phyloP scores from a whole-genome alignment of 2,329 filamentous ascomycete genomes.

The Colletotrichum camelliae region DNA sequence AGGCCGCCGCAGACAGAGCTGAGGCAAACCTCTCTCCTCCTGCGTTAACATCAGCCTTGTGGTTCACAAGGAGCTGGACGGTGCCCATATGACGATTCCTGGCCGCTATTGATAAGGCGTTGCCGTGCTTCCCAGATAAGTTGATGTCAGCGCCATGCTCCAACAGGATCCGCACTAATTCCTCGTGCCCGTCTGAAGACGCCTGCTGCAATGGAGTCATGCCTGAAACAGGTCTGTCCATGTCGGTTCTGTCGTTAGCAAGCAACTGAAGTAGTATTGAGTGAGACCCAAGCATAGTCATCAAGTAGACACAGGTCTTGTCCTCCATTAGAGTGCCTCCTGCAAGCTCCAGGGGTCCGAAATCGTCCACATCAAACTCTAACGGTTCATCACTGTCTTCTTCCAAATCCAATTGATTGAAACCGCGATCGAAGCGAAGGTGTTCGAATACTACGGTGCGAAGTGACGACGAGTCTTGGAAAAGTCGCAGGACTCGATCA shows the following conservation, averaged over 20 bases:
- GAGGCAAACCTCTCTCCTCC: background rate
- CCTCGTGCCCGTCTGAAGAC: background rate
- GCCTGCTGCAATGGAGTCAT: background rate
- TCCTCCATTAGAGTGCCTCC: background rate
- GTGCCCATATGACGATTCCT: background rate
- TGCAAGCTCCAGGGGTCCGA: background rate
- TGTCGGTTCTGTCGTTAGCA: background rate
- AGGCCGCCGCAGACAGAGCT: background rate
- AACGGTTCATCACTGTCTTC: background rate
- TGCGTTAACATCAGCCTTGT: background rate
- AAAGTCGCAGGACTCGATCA: background rate
- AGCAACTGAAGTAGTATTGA: background rate
- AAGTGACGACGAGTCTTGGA: background rate
- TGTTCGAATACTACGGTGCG: background rate
- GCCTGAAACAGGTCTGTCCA: background rate
- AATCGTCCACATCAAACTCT: background rate
- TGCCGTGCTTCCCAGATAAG: background rate
- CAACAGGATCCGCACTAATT: background rate
- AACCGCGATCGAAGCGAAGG: background rate
- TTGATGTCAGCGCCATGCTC: background rate
- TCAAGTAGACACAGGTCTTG: background rate
- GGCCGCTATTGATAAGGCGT: background rate
- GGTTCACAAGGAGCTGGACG: background rate
- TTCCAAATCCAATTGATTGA: background rate
- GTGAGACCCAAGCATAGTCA: background rate